Evolutionary conservation across 2,329 filamentous ascomycete genomes (phyloP), one percentile per base, ranked within the genome.

Genomic region (Fusarium buharicum): DNA sequence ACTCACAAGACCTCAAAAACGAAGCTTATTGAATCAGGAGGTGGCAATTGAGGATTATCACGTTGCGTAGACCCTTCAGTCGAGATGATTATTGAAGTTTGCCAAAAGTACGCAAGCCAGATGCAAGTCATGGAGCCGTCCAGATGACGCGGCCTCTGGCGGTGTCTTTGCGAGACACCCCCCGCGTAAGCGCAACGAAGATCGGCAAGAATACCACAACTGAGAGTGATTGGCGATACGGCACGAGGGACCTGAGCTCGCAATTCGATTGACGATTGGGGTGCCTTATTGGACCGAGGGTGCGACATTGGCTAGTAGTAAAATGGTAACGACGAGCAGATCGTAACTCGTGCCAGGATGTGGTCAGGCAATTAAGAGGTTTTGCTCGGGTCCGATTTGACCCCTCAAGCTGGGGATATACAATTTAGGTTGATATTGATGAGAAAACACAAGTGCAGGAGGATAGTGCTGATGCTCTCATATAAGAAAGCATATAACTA

Each of bases 101-200:
- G 54, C 37, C 3, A 24, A 28, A 45, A 51, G 55, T 69, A 66
- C 66, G 66, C 67, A 69, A 70, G 67, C 64, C 50, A 58, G 9
- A 7, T 24, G 22, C 22, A 55, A 57, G 50, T 57, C 47, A 69
- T 63, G 53, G 52, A 66, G 53, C 59, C 13, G 41, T 55, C 44
- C 60, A 67, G 67, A 67, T 70, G 67, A 70, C 67, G 67, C 67
- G 67, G 65, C 65, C 67, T 69, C 41, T 62, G 48, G 50, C 50
- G 50, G 63, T 66, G 65, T 70, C 59, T 63, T 24, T 51, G 38
- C 18, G 45, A 41, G 30, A 48, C 65, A 69, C 67, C 60, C 67
- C 67, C 52, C 37, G 59, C 58, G 62, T 68, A 59, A 52, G 55
- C 51, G 51, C 49, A 54, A 45, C 51, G 53, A 5, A 36, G 45